Evolutionary conservation across 2,329 filamentous ascomycete genomes (phyloP), one percentile per base, ranked within the genome.

Genomic region (Pezicula radicicola): DNA sequence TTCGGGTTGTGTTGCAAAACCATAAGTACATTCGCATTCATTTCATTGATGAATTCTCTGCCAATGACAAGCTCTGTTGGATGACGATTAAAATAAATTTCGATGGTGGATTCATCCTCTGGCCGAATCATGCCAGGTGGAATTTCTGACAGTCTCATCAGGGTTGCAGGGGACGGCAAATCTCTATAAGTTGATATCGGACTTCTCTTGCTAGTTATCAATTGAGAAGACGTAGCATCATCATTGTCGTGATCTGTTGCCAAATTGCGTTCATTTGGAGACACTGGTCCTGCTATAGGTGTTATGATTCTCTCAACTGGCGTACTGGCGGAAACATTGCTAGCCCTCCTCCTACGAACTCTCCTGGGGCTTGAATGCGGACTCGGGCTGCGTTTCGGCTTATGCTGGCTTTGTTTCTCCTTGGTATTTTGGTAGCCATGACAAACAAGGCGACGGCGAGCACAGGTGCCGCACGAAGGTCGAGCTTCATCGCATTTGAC

Each of bases 401-500:
- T 16, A 21, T 21, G 19, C 28, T 45, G 21, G 19, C n/a, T 45
- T 21, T 15, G 21, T 16, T 30, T 45, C 21, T 45, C 42, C 42
- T 45, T 45, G 21, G 44, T 28, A 21, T 39, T 56, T 7, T 40
- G 51, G 50, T 68, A 67, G 30, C 66, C 66, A 52, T 62, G 63
- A 60, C 64, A 62, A 55, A 63, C 60, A 54, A 63, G 56, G 21
- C 63, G 56, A 13, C 61, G 64, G 33, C 63, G 62, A 44, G 55
- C 58, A 53, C 62, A 73, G 65, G 66, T 68, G 4, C 66, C 66
- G 49, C 68, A 70, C 9, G 27, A 16, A 7, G 55, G 55, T 16
- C 44, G 28, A 9, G 33, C 78, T 66, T 86, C 83, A 58, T 86
- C 83, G 58, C 83, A 86, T 69, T 86, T 86, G 76, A 86, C 85